Conservation (phyloP, 345 rosid species). For the Lumnitzera racemosa region DNA sequence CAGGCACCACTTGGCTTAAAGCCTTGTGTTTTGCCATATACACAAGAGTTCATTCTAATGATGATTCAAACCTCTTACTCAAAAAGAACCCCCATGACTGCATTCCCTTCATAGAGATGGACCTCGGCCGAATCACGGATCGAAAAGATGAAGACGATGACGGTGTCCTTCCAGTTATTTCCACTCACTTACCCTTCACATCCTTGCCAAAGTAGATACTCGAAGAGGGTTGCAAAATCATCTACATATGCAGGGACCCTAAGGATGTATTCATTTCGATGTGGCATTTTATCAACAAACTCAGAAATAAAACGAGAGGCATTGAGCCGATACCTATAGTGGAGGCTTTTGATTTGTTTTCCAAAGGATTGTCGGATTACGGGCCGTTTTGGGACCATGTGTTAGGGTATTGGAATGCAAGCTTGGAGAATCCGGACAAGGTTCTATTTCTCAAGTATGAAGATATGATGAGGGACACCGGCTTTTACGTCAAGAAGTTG, state of each 20-base stretch:
- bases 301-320: background rate
- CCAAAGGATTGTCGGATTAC: background rate
- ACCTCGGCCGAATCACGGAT: background rate
- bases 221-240: background rate
- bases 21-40: conserved; percentile 3
- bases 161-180: background rate
- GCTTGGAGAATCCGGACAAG: background rate
- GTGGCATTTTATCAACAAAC: background rate
- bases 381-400: conserved; percentile 8
- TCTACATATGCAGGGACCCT: conserved; percentile 1
- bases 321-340: background rate
- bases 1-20: conserved; percentile 10
- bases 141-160: background rate
- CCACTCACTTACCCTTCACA: background rate
- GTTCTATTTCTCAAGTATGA: conserved; percentile 4
- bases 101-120: background rate
- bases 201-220: conserved; percentile 1
- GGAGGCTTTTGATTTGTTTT: background rate
- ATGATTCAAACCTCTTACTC: background rate
- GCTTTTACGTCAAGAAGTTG: conserved; percentile 3
- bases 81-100: conserved; percentile 4
- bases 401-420: background rate
- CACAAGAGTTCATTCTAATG: background rate
- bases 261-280: conserved; percentile 2
- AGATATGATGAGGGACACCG: conserved; percentile 2